Base-by-base conservation (phyloP, 75 land plant genomes). In the Pinus taeda region DNA sequence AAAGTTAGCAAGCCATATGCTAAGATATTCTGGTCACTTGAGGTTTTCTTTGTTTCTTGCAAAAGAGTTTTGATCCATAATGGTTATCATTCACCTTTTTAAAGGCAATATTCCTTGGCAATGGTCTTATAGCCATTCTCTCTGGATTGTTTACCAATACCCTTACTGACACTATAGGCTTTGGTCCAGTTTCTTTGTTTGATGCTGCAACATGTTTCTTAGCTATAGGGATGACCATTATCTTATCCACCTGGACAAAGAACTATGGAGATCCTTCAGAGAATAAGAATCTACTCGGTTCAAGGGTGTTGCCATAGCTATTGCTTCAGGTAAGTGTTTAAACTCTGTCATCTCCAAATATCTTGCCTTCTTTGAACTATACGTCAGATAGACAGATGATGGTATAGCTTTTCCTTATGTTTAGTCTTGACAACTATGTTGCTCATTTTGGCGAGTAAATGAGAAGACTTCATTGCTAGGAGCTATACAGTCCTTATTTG, bases 381-480 rank as follows among this genome's bases (percentile, higher is more conserved):
- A 6, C 62, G n/a, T 30, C 8, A 39, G 22, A 74, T 53, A 21
- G 14, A 59, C 42, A 29, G 12, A 61, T 11, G 11, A 22, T 55
- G 33, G 33, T 53, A 60, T 15, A 53, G 6, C 60, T 75, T 37
- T 21, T 42, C 53, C 30, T 18, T 71, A 69, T 30, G 37, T 66
- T 33, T 26, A 26, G 26, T 26, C 26, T 26, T 26, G 59, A 79
- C 71, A 67, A 39, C 21, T 39, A 42, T 74, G 9, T 26, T 75
- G 18, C 56, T n/a, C 21, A 21, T n/a, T 69, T 73, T 14, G 65
- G 66, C 11, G 18, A 59, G 30, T 87, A 95, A 97, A 96, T 94
- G 99, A 96, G 71, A 96, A 94, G 71, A 96, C 94, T 82, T 95
- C 99, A 1, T 83, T 96, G 79, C 86, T 96, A n/a, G 99, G 99